These are phyloP conservation scores for Curvularia verruculosa DNA, from an alignment of 2,329 filamentous ascomycete genomes.

Conservation along the genomic window DNA sequence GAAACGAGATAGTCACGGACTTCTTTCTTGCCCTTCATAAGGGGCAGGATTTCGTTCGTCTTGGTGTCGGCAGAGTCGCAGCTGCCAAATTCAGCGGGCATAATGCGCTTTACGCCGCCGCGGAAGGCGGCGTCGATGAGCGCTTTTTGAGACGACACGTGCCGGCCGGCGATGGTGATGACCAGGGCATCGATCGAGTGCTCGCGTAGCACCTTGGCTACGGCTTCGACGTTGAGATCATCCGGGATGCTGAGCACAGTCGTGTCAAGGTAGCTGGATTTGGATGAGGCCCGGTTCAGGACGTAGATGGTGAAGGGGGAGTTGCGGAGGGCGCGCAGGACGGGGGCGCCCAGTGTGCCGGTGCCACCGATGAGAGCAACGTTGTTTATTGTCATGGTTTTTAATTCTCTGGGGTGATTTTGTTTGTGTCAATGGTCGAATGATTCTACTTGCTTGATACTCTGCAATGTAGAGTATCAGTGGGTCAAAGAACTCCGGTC, in stretches of 20 bases:
- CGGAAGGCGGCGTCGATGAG: conserved; percentile 65
- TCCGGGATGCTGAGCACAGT: conserved; percentile 51
- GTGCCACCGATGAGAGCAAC: conserved; percentile 52
- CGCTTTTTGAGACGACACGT: conserved; percentile 54
- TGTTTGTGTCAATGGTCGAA: background rate
- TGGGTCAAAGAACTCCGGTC: background rate
- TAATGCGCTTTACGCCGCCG: conserved; percentile 65
- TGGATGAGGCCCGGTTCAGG: conserved; percentile 44
- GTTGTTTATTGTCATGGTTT: conserved; percentile 40
- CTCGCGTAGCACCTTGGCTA: conserved; percentile 52
- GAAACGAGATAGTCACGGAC: conserved; percentile 55
- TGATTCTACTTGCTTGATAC: background rate
- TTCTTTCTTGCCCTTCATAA: conserved; percentile 59
- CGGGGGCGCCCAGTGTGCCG: conserved; percentile 43
- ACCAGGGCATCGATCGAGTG: conserved; percentile 57
- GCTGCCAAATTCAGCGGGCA: conserved; percentile 65
- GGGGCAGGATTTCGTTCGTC: conserved; percentile 55
- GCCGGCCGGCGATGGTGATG: conserved; percentile 57
- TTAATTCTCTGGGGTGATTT: no score
- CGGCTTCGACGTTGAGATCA: conserved; percentile 41
- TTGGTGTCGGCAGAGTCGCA: conserved; percentile 51
- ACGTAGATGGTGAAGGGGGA: conserved; percentile 43
- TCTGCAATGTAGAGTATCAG: background rate
- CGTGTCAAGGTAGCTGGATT: conserved; percentile 50
- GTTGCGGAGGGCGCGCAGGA: conserved; percentile 41